Base-by-base conservation (phyloP, 352 stramenopile genomes). In the Phytophthora sp. region DNA sequence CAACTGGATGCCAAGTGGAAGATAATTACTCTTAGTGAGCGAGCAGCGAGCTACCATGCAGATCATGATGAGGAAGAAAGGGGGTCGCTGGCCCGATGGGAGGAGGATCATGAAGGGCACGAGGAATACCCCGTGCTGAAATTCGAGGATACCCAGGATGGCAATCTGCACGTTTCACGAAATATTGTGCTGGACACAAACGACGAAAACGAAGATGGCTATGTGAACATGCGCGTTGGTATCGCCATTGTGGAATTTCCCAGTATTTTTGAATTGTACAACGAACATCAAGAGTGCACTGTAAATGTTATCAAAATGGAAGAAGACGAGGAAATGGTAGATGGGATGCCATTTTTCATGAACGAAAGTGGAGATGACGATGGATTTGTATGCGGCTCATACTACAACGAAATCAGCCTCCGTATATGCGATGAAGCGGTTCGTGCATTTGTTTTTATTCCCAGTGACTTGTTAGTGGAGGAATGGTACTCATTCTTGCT, bases 291-390 rank as follows among this genome's bases (percentile, higher is more conserved):
- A 50, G 77, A 88, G 51, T 92, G 83, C 54, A 72, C 66, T 1
- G 53, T 94, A 16, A 87, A 79, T 11, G 49, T 94, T 16, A 63
- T 94, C 8, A 90, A 91, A 57, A 76, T 91, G 57, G 86, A 94
- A 44, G 86, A 94, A 63, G 86, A 94, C 57, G 86, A 94, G 63
- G 86, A 90, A 23, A 68, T 76, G 23, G 60, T 74, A 2, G 69
- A 78, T 35, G 65, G 61, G 15, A 83, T 90, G 56, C 81, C 83
- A 7, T 89, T 88, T 59, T 91, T 93, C 57, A 89, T 90, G 72
- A 80, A 71, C 23, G 77, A 89, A 31, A 67, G 76, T 7, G 86
- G 82, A 30, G 82, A 90, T 29, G 86, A 94, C 38, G 86, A 94
- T 47, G 61, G 41, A 0, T 69, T 92, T 9, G 74, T 94, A 20